Base-by-base conservation (phyloP, 169 alveolate species). In the Eimeria acervulina region DNA sequence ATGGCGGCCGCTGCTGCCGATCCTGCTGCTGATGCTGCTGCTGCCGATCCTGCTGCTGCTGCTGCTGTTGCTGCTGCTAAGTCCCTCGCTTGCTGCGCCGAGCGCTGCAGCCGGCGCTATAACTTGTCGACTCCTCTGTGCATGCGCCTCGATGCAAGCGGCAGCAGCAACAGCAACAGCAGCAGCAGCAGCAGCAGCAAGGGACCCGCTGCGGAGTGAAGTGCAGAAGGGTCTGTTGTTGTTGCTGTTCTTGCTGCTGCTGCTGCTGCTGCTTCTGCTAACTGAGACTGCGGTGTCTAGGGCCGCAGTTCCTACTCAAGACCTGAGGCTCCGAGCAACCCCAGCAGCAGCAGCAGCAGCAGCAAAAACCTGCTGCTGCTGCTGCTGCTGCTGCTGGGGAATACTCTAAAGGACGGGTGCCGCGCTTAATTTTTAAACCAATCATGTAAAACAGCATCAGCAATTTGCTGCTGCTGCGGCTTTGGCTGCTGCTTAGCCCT, bases 311-410 rank as follows among this genome's bases (percentile, higher is more conserved):
- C n/a, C 89, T 40, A 28, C 63, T n/a, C 47, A 28, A 31, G 52
- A 36, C 47, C 23, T 72, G 84, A 72, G 84, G 84, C 40, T 72
- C 84, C 10, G 26, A 66, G 78, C 78, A 66, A 28, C 78, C 28
- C 17, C 84, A 72, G 84, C 84, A 72, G 84, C 84, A 72, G 84
- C 84, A 72, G 84, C 84, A 72, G 84, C 84, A 72, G 84, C 42
- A 72, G 84, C 38, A 31, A 36, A 40, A 78, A 63, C 17, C 17
- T 13, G 76, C 92, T 83, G 92, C 92, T 83, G 92, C 92, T 31
- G 52, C 70, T 26, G 92, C 74, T 17, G 74, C 74, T 47, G 74
- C 74, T 47, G 92, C 66, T 38, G 68, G 51, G 87, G 31, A 26
- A 80, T 21, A 12, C 66, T 21, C 63, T 33, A 31, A 6, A 38